These are phyloP conservation scores for Pythium pectinolyticum DNA, from an alignment of 352 stramenopile genomes.

Conservation along the genomic window DNA sequence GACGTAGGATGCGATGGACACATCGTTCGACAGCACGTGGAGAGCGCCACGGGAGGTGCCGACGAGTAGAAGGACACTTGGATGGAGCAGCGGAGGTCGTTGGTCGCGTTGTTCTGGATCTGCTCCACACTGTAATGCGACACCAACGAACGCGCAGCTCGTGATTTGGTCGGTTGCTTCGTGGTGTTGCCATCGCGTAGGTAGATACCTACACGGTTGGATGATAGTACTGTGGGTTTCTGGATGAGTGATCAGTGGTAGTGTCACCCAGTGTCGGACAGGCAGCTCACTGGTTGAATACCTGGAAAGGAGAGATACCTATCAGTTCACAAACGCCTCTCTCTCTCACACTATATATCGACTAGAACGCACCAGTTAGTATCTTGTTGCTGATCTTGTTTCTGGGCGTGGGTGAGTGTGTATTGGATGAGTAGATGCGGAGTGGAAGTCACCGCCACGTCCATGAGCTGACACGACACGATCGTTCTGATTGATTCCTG, in stretches of 20 bases:
- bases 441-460: not conserved
- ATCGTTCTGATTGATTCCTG: not conserved
- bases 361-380: not conserved
- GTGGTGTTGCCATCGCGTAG: not conserved
- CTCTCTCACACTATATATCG: too few relatives aligned
- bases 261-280: constrained; percentile 8
- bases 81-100: not conserved
- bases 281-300: not conserved
- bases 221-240: not conserved
- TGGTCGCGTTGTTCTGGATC: not conserved
- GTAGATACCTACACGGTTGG: constrained; percentile 16
- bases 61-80: constrained; percentile 30
- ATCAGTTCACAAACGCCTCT: not conserved
- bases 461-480: constrained; percentile 22
- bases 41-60: constrained; percentile 49
- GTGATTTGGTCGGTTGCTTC: constrained; percentile 15
- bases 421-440: constrained; percentile 26
- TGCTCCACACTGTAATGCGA: not conserved
- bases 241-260: too few relatives aligned
- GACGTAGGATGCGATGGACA: constrained; percentile 47
- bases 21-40: constrained; percentile 45
- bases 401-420: not conserved
- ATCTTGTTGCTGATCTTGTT: not conserved
- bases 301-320: too few relatives aligned
- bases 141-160: constrained; percentile 8